Evolutionary conservation across 768 basidiomycete species (phyloP).

Genomic region (Mycena rosella): DNA sequence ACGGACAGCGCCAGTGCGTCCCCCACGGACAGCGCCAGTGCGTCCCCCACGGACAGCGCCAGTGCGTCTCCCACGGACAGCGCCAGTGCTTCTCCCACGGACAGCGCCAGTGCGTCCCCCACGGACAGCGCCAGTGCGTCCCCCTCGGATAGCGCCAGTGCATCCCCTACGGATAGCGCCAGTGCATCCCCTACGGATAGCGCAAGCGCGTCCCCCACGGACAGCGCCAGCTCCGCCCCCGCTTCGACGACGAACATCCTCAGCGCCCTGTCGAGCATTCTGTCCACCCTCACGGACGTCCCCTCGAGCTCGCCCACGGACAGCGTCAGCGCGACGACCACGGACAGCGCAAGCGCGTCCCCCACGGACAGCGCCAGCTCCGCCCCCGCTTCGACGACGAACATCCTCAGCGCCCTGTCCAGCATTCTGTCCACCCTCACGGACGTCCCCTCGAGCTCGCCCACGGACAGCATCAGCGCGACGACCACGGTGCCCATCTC

Average conservation of each 20-base stretch:
- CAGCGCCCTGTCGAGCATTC: no score
- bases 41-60: constrained; percentile 10
- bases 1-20: no score
- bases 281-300: no score
- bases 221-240: no score
- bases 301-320: no score
- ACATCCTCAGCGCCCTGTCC: neutral
- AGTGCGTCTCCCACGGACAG: constrained; percentile 10
- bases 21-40: no score
- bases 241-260: no score
- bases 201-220: neutral
- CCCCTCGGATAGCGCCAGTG: neutral
- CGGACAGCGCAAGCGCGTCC: neutral
- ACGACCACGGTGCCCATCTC: neutral
- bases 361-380: neutral
- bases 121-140: neutral
- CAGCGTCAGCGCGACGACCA: neutral
- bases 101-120: no score
- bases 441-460: neutral
- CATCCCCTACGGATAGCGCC: neutral
- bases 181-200: neutral
- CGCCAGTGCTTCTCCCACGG: neutral
- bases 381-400: neutral
- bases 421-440: neutral
- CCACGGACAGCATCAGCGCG: neutral